Conservation (phyloP, 2,329 filamentous ascomycete genomes). For the Lojkania enalia region DNA sequence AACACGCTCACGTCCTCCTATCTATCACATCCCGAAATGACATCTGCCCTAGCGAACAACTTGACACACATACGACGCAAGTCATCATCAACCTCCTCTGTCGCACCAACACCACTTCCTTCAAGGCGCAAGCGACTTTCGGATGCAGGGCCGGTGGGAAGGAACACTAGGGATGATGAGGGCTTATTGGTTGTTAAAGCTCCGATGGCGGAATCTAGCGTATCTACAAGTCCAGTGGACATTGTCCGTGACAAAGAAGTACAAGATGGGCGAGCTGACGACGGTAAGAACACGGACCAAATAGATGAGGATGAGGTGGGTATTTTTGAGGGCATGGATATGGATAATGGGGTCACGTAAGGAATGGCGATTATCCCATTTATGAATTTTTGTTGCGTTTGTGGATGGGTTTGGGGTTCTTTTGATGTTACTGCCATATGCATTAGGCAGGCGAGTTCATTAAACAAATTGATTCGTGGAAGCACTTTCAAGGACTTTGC, state of each 20-base stretch:
- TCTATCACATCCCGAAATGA: neutral
- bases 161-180: conserved; percentile 13
- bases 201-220: conserved; percentile 27
- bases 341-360: neutral
- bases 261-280: neutral
- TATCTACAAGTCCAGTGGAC: conserved; percentile 22
- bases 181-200: conserved; percentile 38
- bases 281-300: neutral
- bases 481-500: no score
- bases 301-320: conserved; percentile 1
- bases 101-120: conserved; percentile 18
- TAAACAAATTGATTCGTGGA: no score
- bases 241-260: neutral
- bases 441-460: no score
- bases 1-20: neutral
- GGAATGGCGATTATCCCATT: no score
- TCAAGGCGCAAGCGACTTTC: conserved; percentile 47
- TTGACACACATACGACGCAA: neutral
- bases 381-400: no score
- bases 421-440: no score
- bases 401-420: no score
- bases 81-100: neutral
- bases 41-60: neutral
- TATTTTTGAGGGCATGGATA: neutral
- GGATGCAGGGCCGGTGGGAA: conserved; percentile 13